These are phyloP conservation scores for Panus rudis DNA, from an alignment of 768 basidiomycete genomes.

Conservation along the genomic window DNA sequence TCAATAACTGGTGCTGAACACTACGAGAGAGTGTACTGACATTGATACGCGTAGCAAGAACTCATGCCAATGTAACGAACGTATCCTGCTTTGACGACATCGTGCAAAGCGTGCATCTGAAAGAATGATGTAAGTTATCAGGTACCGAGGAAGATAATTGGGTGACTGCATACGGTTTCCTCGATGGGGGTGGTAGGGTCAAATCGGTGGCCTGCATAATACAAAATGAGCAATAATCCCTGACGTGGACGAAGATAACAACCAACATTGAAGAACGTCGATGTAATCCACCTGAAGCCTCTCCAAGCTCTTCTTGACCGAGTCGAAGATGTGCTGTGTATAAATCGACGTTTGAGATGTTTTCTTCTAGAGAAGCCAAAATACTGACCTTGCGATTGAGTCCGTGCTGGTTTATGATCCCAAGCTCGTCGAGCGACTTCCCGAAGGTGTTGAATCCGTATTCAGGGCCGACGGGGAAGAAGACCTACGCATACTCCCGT, in stretches of 20 bases:
- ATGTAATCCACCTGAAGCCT: constrained; percentile 70
- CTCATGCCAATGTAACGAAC: constrained; percentile 32
- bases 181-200: constrained; percentile 30
- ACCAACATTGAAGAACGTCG: constrained; percentile 18
- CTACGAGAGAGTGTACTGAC: constrained; percentile 8
- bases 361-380: not conserved
- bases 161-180: constrained; percentile 17
- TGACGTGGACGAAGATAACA: not conserved
- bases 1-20: not conserved
- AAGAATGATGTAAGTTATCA: not conserved
- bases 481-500: constrained; percentile 10
- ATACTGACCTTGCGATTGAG: constrained; percentile 24
- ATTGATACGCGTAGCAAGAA: constrained; percentile 27
- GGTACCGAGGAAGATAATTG: not conserved
- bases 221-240: not conserved
- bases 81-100: constrained; percentile 34
- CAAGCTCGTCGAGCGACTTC: constrained; percentile 16
- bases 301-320: constrained; percentile 54
- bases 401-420: constrained; percentile 30
- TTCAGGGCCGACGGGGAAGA: constrained; percentile 7
- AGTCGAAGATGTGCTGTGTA: constrained; percentile 65
- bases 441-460: constrained; percentile 6
- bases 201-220: constrained; percentile 5
- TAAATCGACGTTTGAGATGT: not conserved
- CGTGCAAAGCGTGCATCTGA: constrained; percentile 36